Percentiles rank a stretch among this genome's conserved stretches.
phyloP scores from a whole-genome alignment of 495 filamentous ascomycete genomes.

The Aspergillus baeticus region DNA sequence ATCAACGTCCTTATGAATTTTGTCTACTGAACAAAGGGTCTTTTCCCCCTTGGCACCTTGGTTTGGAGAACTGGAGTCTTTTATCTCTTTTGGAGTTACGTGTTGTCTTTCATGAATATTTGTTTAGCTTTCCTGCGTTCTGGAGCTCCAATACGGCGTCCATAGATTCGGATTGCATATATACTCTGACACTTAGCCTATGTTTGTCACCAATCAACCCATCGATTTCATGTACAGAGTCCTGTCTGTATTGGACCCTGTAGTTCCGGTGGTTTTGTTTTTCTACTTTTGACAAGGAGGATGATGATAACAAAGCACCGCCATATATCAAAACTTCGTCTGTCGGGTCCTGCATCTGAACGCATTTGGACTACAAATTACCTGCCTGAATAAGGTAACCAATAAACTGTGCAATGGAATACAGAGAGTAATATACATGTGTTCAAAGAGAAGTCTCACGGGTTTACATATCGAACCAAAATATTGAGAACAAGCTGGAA shows the following conservation, averaged over 20 bases:
- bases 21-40: neutral
- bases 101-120: neutral
- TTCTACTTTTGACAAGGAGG: too few species aligned
- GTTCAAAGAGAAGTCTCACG: slow-evolving; percentile 7
- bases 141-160: neutral
- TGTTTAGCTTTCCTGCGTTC: neutral
- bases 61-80: slow-evolving; percentile 1
- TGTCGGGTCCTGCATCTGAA: too few species aligned
- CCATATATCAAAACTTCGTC: too few species aligned
- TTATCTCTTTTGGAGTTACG: neutral
- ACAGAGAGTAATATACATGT: slow-evolving; percentile 24
- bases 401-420: slow-evolving; percentile 13
- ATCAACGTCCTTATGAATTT: slow-evolving; percentile 11
- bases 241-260: neutral
- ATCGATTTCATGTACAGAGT: neutral
- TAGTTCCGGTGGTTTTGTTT: too few species aligned
- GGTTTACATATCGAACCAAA: slow-evolving; percentile 11
- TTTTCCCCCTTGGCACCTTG: neutral
- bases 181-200: neutral
- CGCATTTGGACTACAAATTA: neutral
- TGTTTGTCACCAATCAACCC: slow-evolving; percentile 1
- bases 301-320: too few species aligned
- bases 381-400: neutral
- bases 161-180: slow-evolving; percentile 6
- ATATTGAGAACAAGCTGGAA: neutral